Conservation (phyloP, 1,284 basidiomycete genomes). For the Sanghuangporus sanghuang region DNA sequence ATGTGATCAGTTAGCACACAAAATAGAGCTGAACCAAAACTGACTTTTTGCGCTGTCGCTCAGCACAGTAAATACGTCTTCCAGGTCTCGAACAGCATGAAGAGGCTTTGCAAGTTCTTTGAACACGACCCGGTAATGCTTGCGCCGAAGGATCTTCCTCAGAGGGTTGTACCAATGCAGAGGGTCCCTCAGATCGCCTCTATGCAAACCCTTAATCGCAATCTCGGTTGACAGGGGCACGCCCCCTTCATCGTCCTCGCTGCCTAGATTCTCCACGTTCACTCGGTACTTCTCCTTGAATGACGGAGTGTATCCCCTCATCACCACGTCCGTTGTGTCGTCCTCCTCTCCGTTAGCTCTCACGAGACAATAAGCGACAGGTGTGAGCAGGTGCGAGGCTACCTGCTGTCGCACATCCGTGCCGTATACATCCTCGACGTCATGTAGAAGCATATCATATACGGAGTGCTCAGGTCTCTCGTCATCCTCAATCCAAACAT, state of each 20-base stretch:
- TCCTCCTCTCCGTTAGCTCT: background rate
- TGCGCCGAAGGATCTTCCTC: background rate
- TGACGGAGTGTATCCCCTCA: background rate
- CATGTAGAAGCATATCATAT: background rate
- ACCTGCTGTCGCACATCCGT: background rate
- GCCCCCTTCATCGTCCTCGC: background rate
- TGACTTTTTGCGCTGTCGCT: background rate
- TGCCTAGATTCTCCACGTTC: background rate
- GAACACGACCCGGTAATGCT: slow-evolving; percentile 2
- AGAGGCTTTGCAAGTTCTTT: background rate
- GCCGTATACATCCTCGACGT: background rate
- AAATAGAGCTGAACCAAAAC: background rate
- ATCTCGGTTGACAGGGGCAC: background rate
- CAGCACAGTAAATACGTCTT: background rate
- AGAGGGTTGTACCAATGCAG: background rate
- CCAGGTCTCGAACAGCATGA: background rate
- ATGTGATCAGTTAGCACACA: background rate
- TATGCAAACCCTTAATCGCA: background rate
- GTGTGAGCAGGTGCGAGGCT: background rate
- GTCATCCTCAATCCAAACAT: background rate
- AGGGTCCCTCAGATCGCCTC: background rate
- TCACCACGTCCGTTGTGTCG: background rate
- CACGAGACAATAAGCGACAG: background rate
- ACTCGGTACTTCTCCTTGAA: background rate
- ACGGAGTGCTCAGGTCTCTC: background rate